Base-by-base conservation (phyloP, 2,329 filamentous ascomycete genomes). In the Calonectria leucothoes region DNA sequence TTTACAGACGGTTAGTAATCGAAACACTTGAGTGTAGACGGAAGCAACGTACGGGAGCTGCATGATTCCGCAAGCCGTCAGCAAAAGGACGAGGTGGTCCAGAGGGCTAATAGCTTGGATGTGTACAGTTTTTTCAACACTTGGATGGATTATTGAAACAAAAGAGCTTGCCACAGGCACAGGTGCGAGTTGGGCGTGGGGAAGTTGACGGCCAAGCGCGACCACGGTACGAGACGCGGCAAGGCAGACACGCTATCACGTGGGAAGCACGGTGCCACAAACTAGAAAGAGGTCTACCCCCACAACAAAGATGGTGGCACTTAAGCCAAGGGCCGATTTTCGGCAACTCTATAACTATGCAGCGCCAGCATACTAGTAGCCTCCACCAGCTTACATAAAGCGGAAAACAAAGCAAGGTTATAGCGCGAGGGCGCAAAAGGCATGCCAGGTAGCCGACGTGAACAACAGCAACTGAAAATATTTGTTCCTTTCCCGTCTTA, bases 171-270 rank as follows among this genome's bases (percentile, higher is more conserved):
- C 7, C 17, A 11, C 42, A 39, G 23, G 48, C 23, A 45, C 51
- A 25, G 35, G 14, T 31, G 4, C 5, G 6, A 35, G 23, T 23
- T 29, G 31, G 17, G 45, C 20, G 51, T 49, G 12, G 23, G 20
- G 33, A 61, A 6, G 55, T 52, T 37, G 45, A 20, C 20, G 48
- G 29, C 33, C 23, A 71, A 55, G 76, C 79, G 79, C 77, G 78
- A 77, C 70, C 23, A 63, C 27, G 49, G 66, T 4, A 33, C 70
- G 59, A 64, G 68, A 80, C 78, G 76, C 78, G 79, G 71, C 49
- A 69, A 80, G 79, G 78, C 79, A 80, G 78, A 78, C 74, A 75
- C 79, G 79, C 20, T 74, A 37, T 80, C 79, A 80, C 79, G 79
- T 80, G 78, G 3, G 20, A 1, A 31, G 12, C 64, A 12, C 15